phyloP scores from a whole-genome alignment of 179 eudicot genomes.

The Amaranthus tricolor region DNA sequence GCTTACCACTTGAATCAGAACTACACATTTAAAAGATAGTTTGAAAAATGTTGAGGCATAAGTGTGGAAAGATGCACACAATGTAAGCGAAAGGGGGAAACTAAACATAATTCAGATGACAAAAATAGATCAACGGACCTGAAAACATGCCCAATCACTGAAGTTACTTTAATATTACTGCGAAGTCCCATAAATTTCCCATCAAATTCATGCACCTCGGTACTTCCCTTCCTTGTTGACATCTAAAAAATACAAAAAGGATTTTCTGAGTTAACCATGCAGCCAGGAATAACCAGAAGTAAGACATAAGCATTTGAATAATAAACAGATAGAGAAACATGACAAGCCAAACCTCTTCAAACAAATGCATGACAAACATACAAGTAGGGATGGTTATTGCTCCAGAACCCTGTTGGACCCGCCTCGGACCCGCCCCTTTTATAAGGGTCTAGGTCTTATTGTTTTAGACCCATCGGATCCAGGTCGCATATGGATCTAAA shows the following conservation, averaged over 20 bases:
- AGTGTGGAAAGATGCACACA: not conserved
- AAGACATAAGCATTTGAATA: not conserved
- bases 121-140: conserved; percentile 46
- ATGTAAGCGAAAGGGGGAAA: not conserved
- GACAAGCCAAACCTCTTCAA: not conserved
- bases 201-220: conserved; percentile 93
- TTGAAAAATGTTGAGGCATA: not conserved
- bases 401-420: too few relatives aligned
- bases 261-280: not conserved
- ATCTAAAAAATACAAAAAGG: conserved; percentile 39
- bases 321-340: conserved; percentile 5
- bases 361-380: not conserved
- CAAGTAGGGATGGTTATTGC: too few relatives aligned
- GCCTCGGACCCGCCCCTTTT: too few relatives aligned
- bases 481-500: too few relatives aligned
- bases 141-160: conserved; percentile 96
- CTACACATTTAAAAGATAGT: not conserved
- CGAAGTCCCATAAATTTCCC: conserved; percentile 60
- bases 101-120: not conserved
- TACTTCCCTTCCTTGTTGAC: conserved; percentile 84
- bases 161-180: conserved; percentile 73
- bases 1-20: not conserved
- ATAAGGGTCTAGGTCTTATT: too few relatives aligned
- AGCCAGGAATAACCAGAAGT: not conserved
- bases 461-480: too few relatives aligned